Base-by-base conservation (phyloP, 305 asterid species). In the Coffea humblotiana region DNA sequence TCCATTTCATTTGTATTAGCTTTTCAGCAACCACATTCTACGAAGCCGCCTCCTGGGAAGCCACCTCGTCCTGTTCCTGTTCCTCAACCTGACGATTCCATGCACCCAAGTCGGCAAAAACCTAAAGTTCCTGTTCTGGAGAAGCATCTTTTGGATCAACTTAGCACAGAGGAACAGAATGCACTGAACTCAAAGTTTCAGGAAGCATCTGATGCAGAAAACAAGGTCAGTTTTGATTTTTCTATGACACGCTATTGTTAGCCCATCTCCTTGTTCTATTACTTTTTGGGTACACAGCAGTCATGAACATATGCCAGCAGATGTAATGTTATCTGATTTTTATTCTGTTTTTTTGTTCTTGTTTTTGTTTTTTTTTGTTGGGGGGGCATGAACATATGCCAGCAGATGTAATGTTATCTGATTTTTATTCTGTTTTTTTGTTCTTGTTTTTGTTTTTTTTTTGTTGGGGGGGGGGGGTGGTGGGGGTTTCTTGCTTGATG, bases 191-290 rank as follows among this genome's bases (percentile, higher is more conserved):
- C 83, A 56, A 96, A 96, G 90, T 88, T 96, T 75, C 93, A 90
- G 90, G 99, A 92, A 79, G 98, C 99, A 71, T 89, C 90, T 83
- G 97, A 94, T 72, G 98, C 97, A 10, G 98, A 96, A 83, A 92
- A 91, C 88, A 93, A 91, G 97, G 99, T 95, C 18, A 82, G 82
- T 52, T 49, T 15, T 35, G 16, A 64, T 19, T 63, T 77, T 75
- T 65, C 49, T 72, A 13, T 65, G 70, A 27, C 70, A 65, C 29
- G 43, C 21, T 23, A 18, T 8, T 56, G 60, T 27, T 77, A 77
- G 54, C 75, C 66, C 27, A 29, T 43, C 54, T 74, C 45, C 48
- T 35, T 71, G 72, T 74, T 79, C 21, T 37, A 11, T 9, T 70
- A 58, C 7, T 11, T 29, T 71, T 2, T 15, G 45, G 15, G 8